Evolutionary conservation across 1,284 basidiomycete genomes (phyloP).

Genomic region (Lentinus polychrous): DNA sequence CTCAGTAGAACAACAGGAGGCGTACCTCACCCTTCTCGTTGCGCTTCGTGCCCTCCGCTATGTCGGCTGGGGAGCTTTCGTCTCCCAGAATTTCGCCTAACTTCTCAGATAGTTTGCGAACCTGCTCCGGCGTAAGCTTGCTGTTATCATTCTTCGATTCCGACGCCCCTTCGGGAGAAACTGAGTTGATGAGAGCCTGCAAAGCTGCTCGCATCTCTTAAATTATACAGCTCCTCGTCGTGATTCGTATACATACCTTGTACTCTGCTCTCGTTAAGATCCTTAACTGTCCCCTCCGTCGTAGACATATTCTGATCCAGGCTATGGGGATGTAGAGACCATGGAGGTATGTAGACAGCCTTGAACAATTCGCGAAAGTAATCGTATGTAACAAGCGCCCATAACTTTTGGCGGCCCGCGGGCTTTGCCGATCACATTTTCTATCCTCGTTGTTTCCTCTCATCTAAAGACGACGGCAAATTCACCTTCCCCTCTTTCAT

Average conservation of each 20-base stretch:
- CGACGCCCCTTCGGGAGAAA: conserved; percentile 30
- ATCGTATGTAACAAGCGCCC: too few species aligned
- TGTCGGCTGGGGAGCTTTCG: conserved; percentile 15
- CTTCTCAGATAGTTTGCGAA: conserved; percentile 51
- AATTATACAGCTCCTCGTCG: not conserved
- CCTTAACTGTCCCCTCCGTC: conserved; percentile 15
- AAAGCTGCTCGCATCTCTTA: conserved; percentile 31
- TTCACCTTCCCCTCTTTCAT: not conserved
- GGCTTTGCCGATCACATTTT: conserved; percentile 17
- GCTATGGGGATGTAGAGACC: not conserved
- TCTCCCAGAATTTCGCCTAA: conserved; percentile 55
- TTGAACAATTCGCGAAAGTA: too few species aligned
- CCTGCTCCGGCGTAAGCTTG: conserved; percentile 41
- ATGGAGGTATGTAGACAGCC: too few species aligned
- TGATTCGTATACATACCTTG: conserved; percentile 21
- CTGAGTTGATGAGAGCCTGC: conserved; percentile 43
- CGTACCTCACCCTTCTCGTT: conserved; percentile 60
- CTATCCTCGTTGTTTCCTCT: conserved; percentile 12
- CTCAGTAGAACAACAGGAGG: conserved; percentile 13
- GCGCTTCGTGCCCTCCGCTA: conserved; percentile 27
- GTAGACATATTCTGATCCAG: conserved; percentile 1
- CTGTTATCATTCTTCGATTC: conserved; percentile 19
- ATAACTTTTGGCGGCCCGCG: conserved; percentile 6
- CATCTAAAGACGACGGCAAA: conserved; percentile 7
- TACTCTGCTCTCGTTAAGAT: conserved; percentile 24